Evolutionary conservation across 306 rosid species (phyloP).

Genomic region (Casuarina cunninghamiana): DNA sequence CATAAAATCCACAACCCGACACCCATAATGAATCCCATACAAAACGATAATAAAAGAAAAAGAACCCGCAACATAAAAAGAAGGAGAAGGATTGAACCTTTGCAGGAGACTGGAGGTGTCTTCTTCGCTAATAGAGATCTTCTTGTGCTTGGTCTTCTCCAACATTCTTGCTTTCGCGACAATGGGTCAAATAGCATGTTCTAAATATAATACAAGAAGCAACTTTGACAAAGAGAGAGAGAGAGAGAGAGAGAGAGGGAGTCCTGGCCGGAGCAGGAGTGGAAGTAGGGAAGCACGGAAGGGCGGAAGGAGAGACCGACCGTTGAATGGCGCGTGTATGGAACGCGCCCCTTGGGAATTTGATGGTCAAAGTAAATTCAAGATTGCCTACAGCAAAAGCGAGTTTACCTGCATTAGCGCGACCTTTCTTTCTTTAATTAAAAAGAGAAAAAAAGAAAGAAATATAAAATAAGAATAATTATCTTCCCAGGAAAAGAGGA

Average conservation of each 20-base stretch:
- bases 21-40: neutral
- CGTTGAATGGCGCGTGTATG: neutral
- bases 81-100: slow-evolving; percentile 34
- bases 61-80: neutral
- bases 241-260: neutral
- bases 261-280: neutral
- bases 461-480: no score
- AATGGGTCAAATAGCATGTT: neutral
- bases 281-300: neutral
- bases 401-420: no score
- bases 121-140: slow-evolving; percentile 45
- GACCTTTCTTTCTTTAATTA: no score
- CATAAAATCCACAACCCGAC: no score
- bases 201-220: no score
- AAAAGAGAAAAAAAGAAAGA: no score
- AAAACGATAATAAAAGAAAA: neutral
- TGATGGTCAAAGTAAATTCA: neutral
- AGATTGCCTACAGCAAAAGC: neutral
- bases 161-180: slow-evolving; percentile 34
- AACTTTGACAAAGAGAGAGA: neutral
- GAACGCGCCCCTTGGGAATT: neutral
- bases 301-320: neutral
- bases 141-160: slow-evolving; percentile 37
- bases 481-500: no score
- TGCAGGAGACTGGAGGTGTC: slow-evolving; percentile 47